Conservation (phyloP, 1,284 basidiomycete genomes). For the Boletellus sp. region DNA sequence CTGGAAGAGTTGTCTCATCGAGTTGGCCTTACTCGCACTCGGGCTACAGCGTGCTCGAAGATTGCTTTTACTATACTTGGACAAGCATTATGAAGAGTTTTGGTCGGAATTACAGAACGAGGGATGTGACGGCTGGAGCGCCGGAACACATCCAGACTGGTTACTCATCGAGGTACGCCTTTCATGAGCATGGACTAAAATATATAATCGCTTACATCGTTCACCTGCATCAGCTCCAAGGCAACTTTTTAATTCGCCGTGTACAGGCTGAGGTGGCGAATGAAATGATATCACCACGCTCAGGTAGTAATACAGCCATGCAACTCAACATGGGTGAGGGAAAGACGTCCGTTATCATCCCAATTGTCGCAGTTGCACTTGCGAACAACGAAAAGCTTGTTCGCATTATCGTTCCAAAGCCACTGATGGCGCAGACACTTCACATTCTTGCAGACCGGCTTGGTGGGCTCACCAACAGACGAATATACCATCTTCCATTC, state of each 20-base stretch:
- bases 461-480: constrained; percentile 2
- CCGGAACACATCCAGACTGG: too few species aligned
- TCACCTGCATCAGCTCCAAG: constrained; percentile 36
- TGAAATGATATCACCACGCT: neutral
- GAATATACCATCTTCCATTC: neutral
- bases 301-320: neutral
- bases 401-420: neutral
- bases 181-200: too few species aligned
- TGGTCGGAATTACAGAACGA: too few species aligned
- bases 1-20: constrained; percentile 30
- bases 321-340: constrained; percentile 1
- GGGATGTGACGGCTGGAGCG: too few species aligned
- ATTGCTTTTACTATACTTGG: constrained; percentile 1
- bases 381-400: neutral
- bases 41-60: neutral
- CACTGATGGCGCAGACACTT: neutral
- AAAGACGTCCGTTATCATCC: constrained; percentile 1
- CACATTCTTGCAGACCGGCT: constrained; percentile 1
- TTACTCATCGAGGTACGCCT: neutral
- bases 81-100: constrained; percentile 19
- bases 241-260: neutral
- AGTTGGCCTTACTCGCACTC: constrained; percentile 28
- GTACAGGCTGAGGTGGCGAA: neutral
- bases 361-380: neutral
- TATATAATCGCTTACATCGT: neutral